Evolutionary conservation across 176 grass and related monocot species (phyloP).

Genomic region (Oryza longistaminata): DNA sequence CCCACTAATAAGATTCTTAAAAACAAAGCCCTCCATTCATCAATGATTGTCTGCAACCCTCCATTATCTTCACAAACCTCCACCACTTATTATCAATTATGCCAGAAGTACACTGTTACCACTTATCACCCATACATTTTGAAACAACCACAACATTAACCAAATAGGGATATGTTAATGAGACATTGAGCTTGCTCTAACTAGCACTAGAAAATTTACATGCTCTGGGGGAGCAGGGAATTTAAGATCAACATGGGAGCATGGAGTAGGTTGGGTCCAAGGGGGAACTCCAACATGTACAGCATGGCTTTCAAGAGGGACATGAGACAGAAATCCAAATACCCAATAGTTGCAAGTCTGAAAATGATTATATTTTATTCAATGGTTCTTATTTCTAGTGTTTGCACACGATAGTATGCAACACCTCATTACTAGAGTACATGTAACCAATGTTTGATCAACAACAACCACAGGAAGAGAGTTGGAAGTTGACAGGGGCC

Average conservation of each 20-base stretch:
- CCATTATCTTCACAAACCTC: not conserved
- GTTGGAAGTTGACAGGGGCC: not conserved
- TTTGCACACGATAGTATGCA: not conserved
- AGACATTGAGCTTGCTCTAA: not conserved
- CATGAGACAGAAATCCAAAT: not conserved
- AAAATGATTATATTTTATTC: conserved; percentile 5
- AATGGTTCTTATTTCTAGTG: not conserved
- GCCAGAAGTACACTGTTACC: not conserved
- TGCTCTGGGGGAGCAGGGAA: not conserved
- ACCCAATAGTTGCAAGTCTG: not conserved
- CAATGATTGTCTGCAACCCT: not conserved
- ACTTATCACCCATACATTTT: not conserved
- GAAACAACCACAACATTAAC: not conserved
- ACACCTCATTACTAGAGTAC: not conserved
- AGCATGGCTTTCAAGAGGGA: not conserved
- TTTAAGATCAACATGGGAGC: not conserved
- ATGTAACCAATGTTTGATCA: not conserved
- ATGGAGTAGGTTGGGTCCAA: not conserved
- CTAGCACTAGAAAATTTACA: not conserved
- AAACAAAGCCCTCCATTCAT: not conserved
- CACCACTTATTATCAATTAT: not conserved
- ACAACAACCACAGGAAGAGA: not conserved
- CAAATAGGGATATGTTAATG: conserved; percentile 2
- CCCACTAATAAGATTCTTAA: not conserved
- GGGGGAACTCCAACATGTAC: not conserved